These are phyloP conservation scores for Urostyla sp. DNA, from an alignment of 73 alveolate species.

Conservation along the genomic window DNA sequence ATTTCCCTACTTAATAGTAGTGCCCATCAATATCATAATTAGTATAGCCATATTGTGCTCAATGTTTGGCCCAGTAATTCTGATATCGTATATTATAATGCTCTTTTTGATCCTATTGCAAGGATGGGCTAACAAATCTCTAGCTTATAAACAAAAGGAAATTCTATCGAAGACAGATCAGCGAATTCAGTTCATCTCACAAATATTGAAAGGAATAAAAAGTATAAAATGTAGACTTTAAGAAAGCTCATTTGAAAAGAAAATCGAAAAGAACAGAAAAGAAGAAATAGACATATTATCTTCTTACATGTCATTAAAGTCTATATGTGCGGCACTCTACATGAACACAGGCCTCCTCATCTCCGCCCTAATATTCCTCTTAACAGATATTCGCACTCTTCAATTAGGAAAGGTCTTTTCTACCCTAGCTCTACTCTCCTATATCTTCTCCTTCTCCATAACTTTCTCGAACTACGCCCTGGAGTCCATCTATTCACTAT, in stretches of 20 bases:
- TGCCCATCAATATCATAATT: slow-evolving; percentile 34
- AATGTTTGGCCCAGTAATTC: slow-evolving; percentile 29
- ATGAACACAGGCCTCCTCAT: slow-evolving; percentile 19
- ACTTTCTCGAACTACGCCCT: slow-evolving; percentile 37
- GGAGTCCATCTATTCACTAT: slow-evolving; percentile 24
- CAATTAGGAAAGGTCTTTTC: slow-evolving; percentile 50
- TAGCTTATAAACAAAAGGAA: neutral
- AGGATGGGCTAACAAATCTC: slow-evolving; percentile 8
- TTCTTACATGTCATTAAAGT: neutral
- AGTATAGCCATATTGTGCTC: neutral
- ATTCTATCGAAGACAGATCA: neutral
- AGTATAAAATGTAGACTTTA: slow-evolving; percentile 21
- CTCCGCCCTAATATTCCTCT: slow-evolving; percentile 9
- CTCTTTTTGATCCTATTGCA: neutral
- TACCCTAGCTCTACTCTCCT: slow-evolving; percentile 43
- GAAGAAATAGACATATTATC: slow-evolving; percentile 8
- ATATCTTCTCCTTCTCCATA: slow-evolving; percentile 39
- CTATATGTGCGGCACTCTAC: slow-evolving; percentile 23
- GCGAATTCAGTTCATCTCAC: slow-evolving; percentile 6
- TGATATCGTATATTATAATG: slow-evolving; percentile 19
- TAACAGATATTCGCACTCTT: slow-evolving; percentile 1
- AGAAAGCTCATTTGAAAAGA: slow-evolving; percentile 14
- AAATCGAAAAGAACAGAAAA: neutral
- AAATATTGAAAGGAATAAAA: slow-evolving; percentile 36
- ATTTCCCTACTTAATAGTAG: slow-evolving; percentile 54